Percentiles rank a stretch among this genome's conserved stretches.
These are phyloP conservation scores for Exophiala phaeomuriformis DNA, from an alignment of 2,329 filamentous ascomycete species.

Conservation along the genomic window DNA sequence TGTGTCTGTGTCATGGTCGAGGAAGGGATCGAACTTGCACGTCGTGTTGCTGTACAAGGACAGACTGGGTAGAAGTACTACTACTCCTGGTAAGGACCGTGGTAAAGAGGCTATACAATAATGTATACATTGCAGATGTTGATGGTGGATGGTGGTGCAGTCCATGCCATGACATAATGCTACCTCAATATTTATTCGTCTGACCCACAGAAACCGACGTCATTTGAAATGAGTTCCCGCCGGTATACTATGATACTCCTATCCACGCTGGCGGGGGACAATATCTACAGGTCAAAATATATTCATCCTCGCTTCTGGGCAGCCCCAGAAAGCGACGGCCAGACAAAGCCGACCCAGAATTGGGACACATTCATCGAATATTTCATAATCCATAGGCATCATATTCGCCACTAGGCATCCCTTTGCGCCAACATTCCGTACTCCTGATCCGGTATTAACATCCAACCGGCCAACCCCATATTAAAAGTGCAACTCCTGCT, in stretches of 20 bases:
- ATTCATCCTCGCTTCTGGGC: too few relatives aligned
- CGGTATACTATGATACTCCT: too few relatives aligned
- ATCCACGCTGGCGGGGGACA: too few relatives aligned
- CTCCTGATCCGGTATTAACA: not conserved
- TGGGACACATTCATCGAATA: too few relatives aligned
- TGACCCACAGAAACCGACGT: not conserved
- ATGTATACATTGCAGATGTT: not conserved
- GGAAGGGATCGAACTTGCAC: too few relatives aligned
- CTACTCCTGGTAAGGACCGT: not conserved
- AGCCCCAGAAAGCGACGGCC: too few relatives aligned
- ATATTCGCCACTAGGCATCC: too few relatives aligned
- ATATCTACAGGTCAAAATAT: too few relatives aligned
- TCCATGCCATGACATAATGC: not conserved
- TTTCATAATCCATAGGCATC: too few relatives aligned
- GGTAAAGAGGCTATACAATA: too few relatives aligned
- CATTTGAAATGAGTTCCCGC: constrained; percentile 1
- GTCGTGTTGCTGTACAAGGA: not conserved
- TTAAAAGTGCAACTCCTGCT: not conserved
- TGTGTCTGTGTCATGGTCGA: not conserved
- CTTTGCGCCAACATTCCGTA: too few relatives aligned
- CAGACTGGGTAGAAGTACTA: not conserved
- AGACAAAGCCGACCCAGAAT: too few relatives aligned
- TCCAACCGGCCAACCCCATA: not conserved
- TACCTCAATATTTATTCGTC: not conserved
- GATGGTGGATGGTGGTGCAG: not conserved